Percentiles rank a stretch among this genome's conserved stretches.
Evolutionary conservation across 352 stramenopile species (phyloP).

Genomic region (Globisporangium emineosum): DNA sequence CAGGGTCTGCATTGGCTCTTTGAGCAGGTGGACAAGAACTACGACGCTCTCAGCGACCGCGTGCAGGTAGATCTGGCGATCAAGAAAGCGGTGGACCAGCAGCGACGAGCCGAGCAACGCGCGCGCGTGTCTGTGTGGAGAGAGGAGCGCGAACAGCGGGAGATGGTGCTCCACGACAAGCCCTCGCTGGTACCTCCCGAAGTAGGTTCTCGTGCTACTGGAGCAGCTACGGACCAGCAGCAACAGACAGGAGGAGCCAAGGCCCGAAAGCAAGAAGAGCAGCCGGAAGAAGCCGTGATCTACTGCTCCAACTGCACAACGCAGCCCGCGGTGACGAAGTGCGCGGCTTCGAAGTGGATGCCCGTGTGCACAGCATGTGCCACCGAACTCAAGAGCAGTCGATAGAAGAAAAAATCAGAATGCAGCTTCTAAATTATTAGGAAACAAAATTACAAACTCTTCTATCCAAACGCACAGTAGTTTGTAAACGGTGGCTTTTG

Average conservation of each 20-base stretch:
- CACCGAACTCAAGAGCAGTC: conserved; percentile 38
- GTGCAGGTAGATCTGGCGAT: conserved; percentile 43
- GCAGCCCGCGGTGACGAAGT: conserved; percentile 64
- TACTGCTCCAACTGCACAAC: conserved; percentile 62
- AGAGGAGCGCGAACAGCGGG: conserved; percentile 62
- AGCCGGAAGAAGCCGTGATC: conserved; percentile 43
- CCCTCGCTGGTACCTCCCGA: background rate
- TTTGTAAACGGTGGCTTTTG: background rate
- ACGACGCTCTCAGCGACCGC: conserved; percentile 40
- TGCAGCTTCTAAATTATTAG: conserved; percentile 1
- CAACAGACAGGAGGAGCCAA: background rate
- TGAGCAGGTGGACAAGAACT: conserved; percentile 52
- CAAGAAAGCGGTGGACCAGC: conserved; percentile 61
- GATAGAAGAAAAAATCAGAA: conserved; percentile 14
- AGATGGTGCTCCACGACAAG: conserved; percentile 67
- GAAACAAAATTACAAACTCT: background rate
- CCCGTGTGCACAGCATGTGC: conserved; percentile 67
- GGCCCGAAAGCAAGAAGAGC: conserved; percentile 17
- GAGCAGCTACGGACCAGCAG: background rate
- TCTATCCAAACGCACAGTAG: background rate
- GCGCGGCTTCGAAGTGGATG: conserved; percentile 84
- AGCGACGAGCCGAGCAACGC: conserved; percentile 56
- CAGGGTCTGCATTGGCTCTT: conserved; percentile 71
- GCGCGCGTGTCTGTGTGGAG: conserved; percentile 61
- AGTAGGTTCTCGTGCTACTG: background rate